phyloP scores from a whole-genome alignment of 1,284 basidiomycete species.

The Ceratobasidium sp. region DNA sequence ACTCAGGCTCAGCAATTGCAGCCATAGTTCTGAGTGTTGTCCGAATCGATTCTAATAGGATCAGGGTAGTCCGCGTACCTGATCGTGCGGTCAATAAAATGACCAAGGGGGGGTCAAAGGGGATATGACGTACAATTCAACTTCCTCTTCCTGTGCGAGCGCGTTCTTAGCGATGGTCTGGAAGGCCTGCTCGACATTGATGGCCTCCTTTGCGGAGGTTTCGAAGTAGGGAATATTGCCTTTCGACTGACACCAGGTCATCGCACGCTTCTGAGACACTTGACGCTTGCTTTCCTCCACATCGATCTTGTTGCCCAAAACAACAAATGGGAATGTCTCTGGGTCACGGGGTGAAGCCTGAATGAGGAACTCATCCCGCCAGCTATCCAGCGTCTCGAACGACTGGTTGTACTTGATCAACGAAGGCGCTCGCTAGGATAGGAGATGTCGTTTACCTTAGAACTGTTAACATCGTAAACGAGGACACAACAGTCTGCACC shows the following conservation, averaged over 20 bases:
- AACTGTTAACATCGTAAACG: constrained; percentile 98
- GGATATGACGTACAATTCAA: constrained; percentile 80
- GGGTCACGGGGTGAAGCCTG: constrained; percentile 99
- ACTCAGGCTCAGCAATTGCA: constrained; percentile 82
- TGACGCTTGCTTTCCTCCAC: constrained; percentile 98
- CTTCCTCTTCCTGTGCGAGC: constrained; percentile 95
- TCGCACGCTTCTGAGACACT: constrained; percentile 99
- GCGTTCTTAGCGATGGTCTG: constrained; percentile 99
- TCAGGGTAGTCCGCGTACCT: constrained; percentile 99
- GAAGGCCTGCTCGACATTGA: constrained; percentile 99
- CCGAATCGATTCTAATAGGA: constrained; percentile 96
- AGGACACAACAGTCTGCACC: constrained; percentile 99
- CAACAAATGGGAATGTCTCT: constrained; percentile 99
- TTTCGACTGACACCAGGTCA: constrained; percentile 99
- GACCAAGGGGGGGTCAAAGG: constrained; percentile 35
- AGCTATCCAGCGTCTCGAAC: constrained; percentile 97
- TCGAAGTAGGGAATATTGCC: constrained; percentile 99
- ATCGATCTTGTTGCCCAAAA: constrained; percentile 99
- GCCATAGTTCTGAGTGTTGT: constrained; percentile 91
- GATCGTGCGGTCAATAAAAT: constrained; percentile 46
- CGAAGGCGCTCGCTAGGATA: constrained; percentile 1
- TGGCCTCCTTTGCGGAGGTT: constrained; percentile 99
- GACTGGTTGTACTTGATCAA: constrained; percentile 53
- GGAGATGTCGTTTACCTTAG: constrained; percentile 74
- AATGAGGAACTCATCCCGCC: constrained; percentile 97